Base-by-base conservation (phyloP, 2,329 filamentous ascomycete genomes). In the Colletotrichum tamarilloi region DNA sequence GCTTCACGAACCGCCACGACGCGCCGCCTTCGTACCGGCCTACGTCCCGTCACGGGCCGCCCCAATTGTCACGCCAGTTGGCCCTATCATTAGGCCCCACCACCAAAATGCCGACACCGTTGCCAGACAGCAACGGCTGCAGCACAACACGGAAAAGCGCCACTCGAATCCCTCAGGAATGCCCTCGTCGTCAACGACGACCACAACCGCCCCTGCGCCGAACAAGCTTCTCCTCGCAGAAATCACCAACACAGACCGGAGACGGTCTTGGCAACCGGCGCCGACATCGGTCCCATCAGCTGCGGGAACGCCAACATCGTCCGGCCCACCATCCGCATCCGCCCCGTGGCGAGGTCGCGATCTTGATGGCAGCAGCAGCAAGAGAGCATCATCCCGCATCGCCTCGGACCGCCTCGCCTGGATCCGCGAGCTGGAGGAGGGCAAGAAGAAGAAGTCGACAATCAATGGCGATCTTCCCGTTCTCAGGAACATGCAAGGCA, bases 371-470 rank as follows among this genome's bases (percentile, higher is more conserved):
- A 19, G 16, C 8, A 14, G 53, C 12, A 62, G 49, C 22, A 53
- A 66, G 16, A 57, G 28, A 24, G 38, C 28, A 6, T 72, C 66
- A 5, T 24, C 66, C 3, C 69, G 69, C 16, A 53, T 72, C 14
- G 65, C 28, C 7, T n/a, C 65, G 4, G 66, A 72, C n/a, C 69
- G 69, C 30, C 69, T 72, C 28, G 59, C n/a, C 19, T 72, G 69
- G 69, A 72, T 72, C 59, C 67, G 66, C 14, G 69, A 69, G 53
- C 58, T 72, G 16, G 69, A 72, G 24, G 64, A 68, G 38, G 53
- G 53, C 28, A 63, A 46, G n/a, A 72, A 69, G 30, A 60, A 69
- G 28, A 38, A 12, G 28, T 14, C 59, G 3, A 59, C 66, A 0
- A 63, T 72, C 52, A 69, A 57, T 30, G 28, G 69, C 53, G 69